These are phyloP conservation scores for Podospora tetraspora DNA, from an alignment of 495 filamentous ascomycete species.

Conservation along the genomic window DNA sequence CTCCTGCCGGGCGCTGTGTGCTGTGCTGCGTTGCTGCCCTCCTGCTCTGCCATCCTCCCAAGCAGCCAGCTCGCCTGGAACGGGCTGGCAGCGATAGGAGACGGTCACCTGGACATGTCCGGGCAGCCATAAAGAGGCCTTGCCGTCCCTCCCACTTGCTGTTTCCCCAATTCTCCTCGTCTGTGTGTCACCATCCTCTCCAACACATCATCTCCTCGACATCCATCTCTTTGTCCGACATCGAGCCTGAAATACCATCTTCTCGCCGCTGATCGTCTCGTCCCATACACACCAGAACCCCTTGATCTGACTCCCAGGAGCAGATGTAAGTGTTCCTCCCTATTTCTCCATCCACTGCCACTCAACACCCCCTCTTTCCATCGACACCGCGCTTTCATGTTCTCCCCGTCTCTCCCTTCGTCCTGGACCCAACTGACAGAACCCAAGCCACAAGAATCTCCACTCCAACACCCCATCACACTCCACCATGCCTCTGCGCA, in stretches of 20 bases:
- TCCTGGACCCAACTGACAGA: neutral
- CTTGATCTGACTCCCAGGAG: neutral
- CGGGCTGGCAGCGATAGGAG: neutral
- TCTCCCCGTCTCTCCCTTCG: neutral
- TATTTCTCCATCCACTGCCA: neutral
- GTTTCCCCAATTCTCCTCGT: conserved; percentile 15
- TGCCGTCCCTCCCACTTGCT: conserved; percentile 17
- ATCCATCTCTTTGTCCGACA: neutral
- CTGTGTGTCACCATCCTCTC: conserved; percentile 16
- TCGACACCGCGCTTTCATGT: neutral
- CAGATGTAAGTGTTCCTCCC: neutral
- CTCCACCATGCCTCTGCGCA: conserved; percentile 43
- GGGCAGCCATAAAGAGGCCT: conserved; percentile 21
- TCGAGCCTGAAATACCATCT: neutral
- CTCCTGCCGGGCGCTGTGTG: conserved; percentile 4
- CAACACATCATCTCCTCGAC: conserved; percentile 2
- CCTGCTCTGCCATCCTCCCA: neutral
- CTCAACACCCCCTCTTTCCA: neutral
- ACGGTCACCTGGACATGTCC: conserved; percentile 2
- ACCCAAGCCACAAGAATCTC: neutral
- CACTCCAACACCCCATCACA: conserved; percentile 5
- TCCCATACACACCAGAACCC: neutral
- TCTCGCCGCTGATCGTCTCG: neutral
- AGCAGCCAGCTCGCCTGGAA: conserved; percentile 2
- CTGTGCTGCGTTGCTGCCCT: conserved; percentile 2